Conservation (phyloP, 306 rosid genomes). For the Nissolia schottii region DNA sequence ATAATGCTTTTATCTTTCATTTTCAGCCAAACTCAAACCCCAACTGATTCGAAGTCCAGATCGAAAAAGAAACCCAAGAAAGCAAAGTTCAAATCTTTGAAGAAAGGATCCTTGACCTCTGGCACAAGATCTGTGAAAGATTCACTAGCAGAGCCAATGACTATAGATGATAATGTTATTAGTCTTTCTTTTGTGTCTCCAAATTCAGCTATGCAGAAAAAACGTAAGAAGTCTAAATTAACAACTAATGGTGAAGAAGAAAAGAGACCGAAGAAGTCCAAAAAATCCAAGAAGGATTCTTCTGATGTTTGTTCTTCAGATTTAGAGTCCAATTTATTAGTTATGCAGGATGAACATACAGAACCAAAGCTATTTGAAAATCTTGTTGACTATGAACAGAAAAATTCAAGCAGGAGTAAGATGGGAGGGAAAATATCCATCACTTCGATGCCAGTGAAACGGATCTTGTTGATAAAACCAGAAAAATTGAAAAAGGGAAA, state of each 20-base stretch:
- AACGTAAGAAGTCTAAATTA: slow-evolving; percentile 61
- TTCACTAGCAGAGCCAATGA: slow-evolving; percentile 48
- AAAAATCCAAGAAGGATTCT: slow-evolving; percentile 64
- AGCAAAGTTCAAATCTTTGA: slow-evolving; percentile 85
- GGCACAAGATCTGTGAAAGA: slow-evolving; percentile 59
- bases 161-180: slow-evolving; percentile 57
- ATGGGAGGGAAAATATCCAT: slow-evolving; percentile 93
- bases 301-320: slow-evolving; percentile 49
- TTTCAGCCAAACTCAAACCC: slow-evolving; percentile 49
- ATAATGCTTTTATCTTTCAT: slow-evolving; percentile 1
- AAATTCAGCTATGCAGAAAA: slow-evolving; percentile 51
- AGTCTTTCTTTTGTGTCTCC: slow-evolving; percentile 50
- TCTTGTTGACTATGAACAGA: slow-evolving; percentile 61
- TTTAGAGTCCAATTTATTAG: slow-evolving; percentile 51
- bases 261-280: slow-evolving; percentile 67
- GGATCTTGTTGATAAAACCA: slow-evolving; percentile 71
- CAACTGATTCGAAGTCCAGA: slow-evolving; percentile 65
- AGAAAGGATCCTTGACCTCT: slow-evolving; percentile 79
- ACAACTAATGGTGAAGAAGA: slow-evolving; percentile 46
- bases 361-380: slow-evolving; percentile 52
- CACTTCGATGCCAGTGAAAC: slow-evolving; percentile 79
- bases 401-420: slow-evolving; percentile 60
- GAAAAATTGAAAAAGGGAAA: slow-evolving; percentile 81
- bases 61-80: slow-evolving; percentile 88
- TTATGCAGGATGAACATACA: slow-evolving; percentile 49